Percentiles rank a stretch among this genome's conserved stretches.
phyloP scores from a whole-genome alignment of 1,139 yeast genomes.

The Sugiyamaella japonica region DNA sequence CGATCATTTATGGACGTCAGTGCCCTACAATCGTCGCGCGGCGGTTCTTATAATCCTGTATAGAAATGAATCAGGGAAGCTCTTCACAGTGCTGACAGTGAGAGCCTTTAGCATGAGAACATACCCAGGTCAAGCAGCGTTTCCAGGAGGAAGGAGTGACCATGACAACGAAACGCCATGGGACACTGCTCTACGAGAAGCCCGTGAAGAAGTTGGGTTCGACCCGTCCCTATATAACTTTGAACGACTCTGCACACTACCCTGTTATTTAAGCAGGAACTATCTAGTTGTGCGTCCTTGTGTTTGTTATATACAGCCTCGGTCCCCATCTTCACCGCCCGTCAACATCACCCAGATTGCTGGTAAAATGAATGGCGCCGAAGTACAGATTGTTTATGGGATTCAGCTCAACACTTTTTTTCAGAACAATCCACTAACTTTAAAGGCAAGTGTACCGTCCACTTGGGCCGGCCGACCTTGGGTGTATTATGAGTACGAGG shows the following conservation, averaged over 20 bases:
- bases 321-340: slow-evolving; percentile 8
- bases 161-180: slow-evolving; percentile 61
- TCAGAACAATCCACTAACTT: background rate
- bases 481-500: slow-evolving; percentile 28
- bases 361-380: slow-evolving; percentile 27
- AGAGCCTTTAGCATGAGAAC: slow-evolving; percentile 64
- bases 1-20: slow-evolving; percentile 14
- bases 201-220: slow-evolving; percentile 80
- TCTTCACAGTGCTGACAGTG: slow-evolving; percentile 70
- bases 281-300: slow-evolving; percentile 78
- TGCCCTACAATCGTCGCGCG: slow-evolving; percentile 59
- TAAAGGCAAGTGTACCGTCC: slow-evolving; percentile 4
- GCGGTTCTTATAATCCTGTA: slow-evolving; percentile 72
- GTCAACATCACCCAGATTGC: slow-evolving; percentile 25
- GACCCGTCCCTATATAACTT: slow-evolving; percentile 53
- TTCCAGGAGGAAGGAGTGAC: slow-evolving; percentile 93
- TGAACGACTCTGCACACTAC: slow-evolving; percentile 57
- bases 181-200: slow-evolving; percentile 75
- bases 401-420: slow-evolving; percentile 29
- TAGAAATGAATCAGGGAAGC: slow-evolving; percentile 60
- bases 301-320: slow-evolving; percentile 55
- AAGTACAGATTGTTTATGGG: slow-evolving; percentile 34
- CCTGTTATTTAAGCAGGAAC: slow-evolving; percentile 73
- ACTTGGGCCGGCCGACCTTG: slow-evolving; percentile 27
- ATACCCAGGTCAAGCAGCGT: slow-evolving; percentile 82